These are phyloP conservation scores for Podosphaera xanthii DNA, from an alignment of 2,329 filamentous ascomycete species.

Conservation along the genomic window DNA sequence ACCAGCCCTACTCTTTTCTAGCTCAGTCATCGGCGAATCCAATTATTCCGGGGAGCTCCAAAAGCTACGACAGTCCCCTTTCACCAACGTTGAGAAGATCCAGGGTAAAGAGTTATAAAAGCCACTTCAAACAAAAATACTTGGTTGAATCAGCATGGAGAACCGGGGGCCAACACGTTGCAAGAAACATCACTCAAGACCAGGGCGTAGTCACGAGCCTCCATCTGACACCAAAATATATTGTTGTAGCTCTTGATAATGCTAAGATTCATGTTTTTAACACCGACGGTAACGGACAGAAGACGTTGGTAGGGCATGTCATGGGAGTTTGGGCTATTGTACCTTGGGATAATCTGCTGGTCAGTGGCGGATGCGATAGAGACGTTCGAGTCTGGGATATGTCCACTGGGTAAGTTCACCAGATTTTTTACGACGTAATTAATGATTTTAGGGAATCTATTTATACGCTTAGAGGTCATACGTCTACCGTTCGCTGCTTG, in stretches of 20 bases:
- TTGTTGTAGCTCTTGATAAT: slow-evolving; percentile 92
- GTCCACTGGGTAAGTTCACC: slow-evolving; percentile 50
- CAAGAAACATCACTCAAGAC: slow-evolving; percentile 81
- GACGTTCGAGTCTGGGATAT: slow-evolving; percentile 96
- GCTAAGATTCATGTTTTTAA: slow-evolving; percentile 98
- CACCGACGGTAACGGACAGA: slow-evolving; percentile 66
- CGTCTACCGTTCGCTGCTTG: slow-evolving; percentile 83
- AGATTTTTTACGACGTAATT: slow-evolving; percentile 8
- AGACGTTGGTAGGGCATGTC: slow-evolving; percentile 80
- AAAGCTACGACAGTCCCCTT: slow-evolving; percentile 31
- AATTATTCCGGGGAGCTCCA: slow-evolving; percentile 14
- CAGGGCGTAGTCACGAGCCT: slow-evolving; percentile 92
- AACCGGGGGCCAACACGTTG: slow-evolving; percentile 64
- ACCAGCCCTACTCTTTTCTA: slow-evolving; percentile 21
- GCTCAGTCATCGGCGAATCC: slow-evolving; percentile 20
- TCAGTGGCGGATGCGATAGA: slow-evolving; percentile 87
- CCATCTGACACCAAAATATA: slow-evolving; percentile 85
- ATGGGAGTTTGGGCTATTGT: slow-evolving; percentile 99
- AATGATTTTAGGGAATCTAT: slow-evolving; percentile 36
- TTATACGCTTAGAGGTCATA: slow-evolving; percentile 78
- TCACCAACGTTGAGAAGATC: slow-evolving; percentile 24
- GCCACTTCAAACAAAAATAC: slow-evolving; percentile 93
- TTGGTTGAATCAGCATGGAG: slow-evolving; percentile 95
- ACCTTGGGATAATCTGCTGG: slow-evolving; percentile 83
- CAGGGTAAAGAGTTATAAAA: slow-evolving; percentile 68